Evolutionary conservation across 768 basidiomycete genomes (phyloP), one percentile per base, ranked within the genome.

Genomic region (Pleurotus djamor): DNA sequence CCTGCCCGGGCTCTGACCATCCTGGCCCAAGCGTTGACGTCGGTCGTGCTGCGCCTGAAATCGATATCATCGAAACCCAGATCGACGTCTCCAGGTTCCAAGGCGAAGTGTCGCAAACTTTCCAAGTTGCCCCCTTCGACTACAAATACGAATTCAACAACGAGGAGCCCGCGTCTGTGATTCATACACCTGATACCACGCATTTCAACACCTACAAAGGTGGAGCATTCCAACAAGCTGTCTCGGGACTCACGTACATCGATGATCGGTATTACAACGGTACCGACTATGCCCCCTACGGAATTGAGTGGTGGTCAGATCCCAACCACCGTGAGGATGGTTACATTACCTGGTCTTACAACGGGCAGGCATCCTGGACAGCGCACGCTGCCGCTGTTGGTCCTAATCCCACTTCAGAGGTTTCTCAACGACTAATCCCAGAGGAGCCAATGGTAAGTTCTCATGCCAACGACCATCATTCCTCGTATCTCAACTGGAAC

Each of bases 61-160:
- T 98, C 65, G 96, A 98, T 72, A 80, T 98, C 60, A 68, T 96
- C 59, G 96, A 98, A 76, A 86, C 93, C 0, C 89, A 94, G 70
- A 81, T 89, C 59, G 72, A 94, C 65, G 65, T 79, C 2, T 61
- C 55, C 58, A 60, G 72, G 4, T 80, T 83, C 65, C 66, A 74
- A 68, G 91, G 83, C 44, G 77, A 88, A 64, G 89, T 88, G 1
- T 93, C 92, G 1, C 94, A 96, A 73, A 89, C 86, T 65, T 82
- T 83, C 67, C 94, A 96, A 72, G 69, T 81, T 41, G 92, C 92
- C 8, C 93, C 93, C 8, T 95, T 87, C 76, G 85, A 94, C 70
- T 76, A 80, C 61, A 65, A 82, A 36, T 94, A 90, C 70, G 61
- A 82, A 38, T 89, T 85, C 69, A 77, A 80, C 67, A 83, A 83